Percentiles rank a stretch among this genome's conserved stretches.
Conservation (phyloP, 768 basidiomycete genomes). For the Xerocomus spinulosus region DNA sequence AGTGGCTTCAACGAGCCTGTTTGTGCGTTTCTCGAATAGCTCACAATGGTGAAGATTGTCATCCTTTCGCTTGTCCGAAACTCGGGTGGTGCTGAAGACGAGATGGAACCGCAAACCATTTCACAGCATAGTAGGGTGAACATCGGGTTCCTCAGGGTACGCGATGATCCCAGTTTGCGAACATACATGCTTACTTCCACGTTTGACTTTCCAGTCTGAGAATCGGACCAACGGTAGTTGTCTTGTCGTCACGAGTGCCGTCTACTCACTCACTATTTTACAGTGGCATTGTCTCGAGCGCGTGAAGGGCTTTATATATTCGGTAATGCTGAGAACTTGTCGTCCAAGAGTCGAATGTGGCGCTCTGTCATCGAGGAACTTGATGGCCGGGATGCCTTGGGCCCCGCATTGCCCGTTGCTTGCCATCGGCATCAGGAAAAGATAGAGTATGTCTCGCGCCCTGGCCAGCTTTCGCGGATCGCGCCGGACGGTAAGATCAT, state of each 20-base stretch:
- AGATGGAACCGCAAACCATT: slow-evolving; percentile 16
- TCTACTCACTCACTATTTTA: slow-evolving; percentile 2
- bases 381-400: slow-evolving; percentile 42
- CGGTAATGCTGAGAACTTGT: slow-evolving; percentile 58
- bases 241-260: neutral
- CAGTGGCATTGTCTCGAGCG: slow-evolving; percentile 70
- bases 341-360: slow-evolving; percentile 55
- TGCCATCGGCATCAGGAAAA: slow-evolving; percentile 53
- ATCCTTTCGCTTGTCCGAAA: slow-evolving; percentile 75
- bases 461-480: slow-evolving; percentile 45
- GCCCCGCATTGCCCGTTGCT: slow-evolving; percentile 49
- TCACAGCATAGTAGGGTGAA: slow-evolving; percentile 25
- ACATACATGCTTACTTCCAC: neutral
- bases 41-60: slow-evolving; percentile 43
- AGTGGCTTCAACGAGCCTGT: neutral
- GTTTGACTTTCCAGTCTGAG: slow-evolving; percentile 47
- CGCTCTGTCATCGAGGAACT: slow-evolving; percentile 52
- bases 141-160: slow-evolving; percentile 75
- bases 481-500: slow-evolving; percentile 61
- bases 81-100: slow-evolving; percentile 45
- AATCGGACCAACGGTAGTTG: slow-evolving; percentile 53
- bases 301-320: slow-evolving; percentile 70
- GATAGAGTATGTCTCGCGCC: slow-evolving; percentile 39
- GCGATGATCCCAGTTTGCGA: neutral
- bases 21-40: neutral